A percentile compares a stretch with the other conserved stretches of the same genome.
phyloP scores from a whole-genome alignment of 164 flowering plant genomes.

The Piper betle region DNA sequence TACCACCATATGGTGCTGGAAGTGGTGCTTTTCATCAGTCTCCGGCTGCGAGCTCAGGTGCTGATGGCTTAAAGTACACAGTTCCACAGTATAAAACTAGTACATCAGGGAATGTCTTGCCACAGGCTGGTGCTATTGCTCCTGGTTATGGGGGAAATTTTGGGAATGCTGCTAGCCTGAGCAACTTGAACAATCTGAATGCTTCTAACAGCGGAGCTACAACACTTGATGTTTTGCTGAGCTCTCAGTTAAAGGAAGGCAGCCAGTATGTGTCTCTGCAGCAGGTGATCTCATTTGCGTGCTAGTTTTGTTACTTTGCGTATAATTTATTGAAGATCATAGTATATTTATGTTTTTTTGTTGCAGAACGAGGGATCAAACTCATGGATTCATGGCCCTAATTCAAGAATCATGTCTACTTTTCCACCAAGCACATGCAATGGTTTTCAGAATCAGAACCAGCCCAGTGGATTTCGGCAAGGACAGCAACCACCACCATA shows the following conservation, averaged over 20 bases:
- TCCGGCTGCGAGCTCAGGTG: conserved; percentile 44
- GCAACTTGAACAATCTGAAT: conserved; percentile 44
- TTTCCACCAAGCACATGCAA: conserved; percentile 64
- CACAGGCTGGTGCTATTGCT: conserved; percentile 59
- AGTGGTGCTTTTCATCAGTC: conserved; percentile 79
- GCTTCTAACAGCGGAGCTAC: conserved; percentile 54
- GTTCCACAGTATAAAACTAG: conserved; percentile 82
- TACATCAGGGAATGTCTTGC: conserved; percentile 59
- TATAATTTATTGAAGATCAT: too few relatives aligned
- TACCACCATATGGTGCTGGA: conserved; percentile 69
- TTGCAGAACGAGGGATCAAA: conserved; percentile 56
- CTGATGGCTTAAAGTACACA: conserved; percentile 22
- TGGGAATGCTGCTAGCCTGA: conserved; percentile 46
- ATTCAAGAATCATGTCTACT: conserved; percentile 64
- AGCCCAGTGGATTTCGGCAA: conserved; percentile 59
- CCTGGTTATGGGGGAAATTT: conserved; percentile 80
- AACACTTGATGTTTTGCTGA: conserved; percentile 52
- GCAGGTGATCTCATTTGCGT: conserved; percentile 32
- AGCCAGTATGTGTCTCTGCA: conserved; percentile 58
- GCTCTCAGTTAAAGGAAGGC: conserved; percentile 77
- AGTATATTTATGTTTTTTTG: background rate
- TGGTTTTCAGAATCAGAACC: conserved; percentile 62
- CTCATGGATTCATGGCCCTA: conserved; percentile 72
- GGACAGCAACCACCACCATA: conserved; percentile 70
- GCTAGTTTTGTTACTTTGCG: too few relatives aligned